Evolutionary conservation across 495 filamentous ascomycete genomes (phyloP), one percentile per base, ranked within the genome.

Genomic region (Glutinoglossum americanum): DNA sequence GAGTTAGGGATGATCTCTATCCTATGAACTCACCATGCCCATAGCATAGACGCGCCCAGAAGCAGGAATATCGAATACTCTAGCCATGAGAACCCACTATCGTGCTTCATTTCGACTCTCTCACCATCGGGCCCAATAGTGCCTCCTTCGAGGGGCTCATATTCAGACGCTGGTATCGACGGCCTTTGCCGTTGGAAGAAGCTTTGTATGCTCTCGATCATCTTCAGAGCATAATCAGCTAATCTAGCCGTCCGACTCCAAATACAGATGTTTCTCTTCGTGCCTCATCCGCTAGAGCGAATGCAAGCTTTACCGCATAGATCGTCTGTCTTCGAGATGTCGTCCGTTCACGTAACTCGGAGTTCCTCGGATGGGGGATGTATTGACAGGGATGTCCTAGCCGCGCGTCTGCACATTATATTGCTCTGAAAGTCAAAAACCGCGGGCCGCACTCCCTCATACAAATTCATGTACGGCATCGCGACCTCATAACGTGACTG

Each of bases 21-120:
- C 26, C 13, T 60, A 39, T 44, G 51, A 47, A 66, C 81, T 64
- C 80, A 96, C 89, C 89, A 96, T 35, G 89, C 86, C 89, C 89
- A 96, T 59, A 96, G 75, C 93, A 95, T 96, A 23, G 89, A 83
- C 19, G 93, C 73, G 51, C 92, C 92, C 23, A 96, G 74, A n/a
- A 94, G 68, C 57, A 83, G 69, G 67, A 96, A 99, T 56, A 95
- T 77, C 54, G 67, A 70, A 72, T 99, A 99, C 65, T 90, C 83
- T 48, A 87, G 66, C 76, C 80, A 82, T 21, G 57, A 59, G 57
- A 59, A 59, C 32, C 9, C 30, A 13, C 10, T 28, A 23, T 37
- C 26, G 15, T 3, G n/a, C n/a, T 56, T 17, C n/a, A 25, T 13
- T n/a, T 28, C 7, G 17, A 53, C 30, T 4, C 25, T 53, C 49